Percentiles rank a stretch among this genome's conserved stretches.
Evolutionary conservation across 768 basidiomycete genomes (phyloP).

Genomic region (Boletus tomentosulus): DNA sequence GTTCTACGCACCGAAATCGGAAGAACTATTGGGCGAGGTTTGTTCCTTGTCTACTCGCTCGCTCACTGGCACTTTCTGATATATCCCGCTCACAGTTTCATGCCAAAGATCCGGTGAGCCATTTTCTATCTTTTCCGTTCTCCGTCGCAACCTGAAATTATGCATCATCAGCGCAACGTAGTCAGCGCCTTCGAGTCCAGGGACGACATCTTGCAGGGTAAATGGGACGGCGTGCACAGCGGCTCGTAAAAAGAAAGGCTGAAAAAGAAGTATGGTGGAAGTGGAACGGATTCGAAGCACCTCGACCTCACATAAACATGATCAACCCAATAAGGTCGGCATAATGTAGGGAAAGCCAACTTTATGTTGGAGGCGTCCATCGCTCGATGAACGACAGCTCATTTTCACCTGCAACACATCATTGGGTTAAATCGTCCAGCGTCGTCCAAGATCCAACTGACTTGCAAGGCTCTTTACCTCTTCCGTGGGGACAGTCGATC

Average conservation of each 20-base stretch:
- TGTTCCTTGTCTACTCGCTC: background rate
- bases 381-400: conserved; percentile 93
- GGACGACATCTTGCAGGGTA: too few species aligned
- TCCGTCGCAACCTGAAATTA: too few species aligned
- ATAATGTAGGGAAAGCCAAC: conserved; percentile 56
- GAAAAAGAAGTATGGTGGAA: too few species aligned
- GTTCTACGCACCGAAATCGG: background rate
- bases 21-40: background rate
- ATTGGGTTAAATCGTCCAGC: background rate
- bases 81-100: background rate
- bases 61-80: background rate
- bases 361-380: conserved; percentile 99
- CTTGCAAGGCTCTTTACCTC: conserved; percentile 92
- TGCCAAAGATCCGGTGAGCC: background rate
- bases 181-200: too few species aligned
- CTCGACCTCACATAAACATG: too few species aligned
- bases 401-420: conserved; percentile 65
- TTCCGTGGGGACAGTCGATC: conserved; percentile 96
- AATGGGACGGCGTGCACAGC: too few species aligned
- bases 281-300: background rate
- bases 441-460: conserved; percentile 37
- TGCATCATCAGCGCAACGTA: too few species aligned
- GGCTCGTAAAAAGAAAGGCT: too few species aligned
- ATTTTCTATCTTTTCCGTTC: too few species aligned
- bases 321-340: too few species aligned